Conservation (phyloP, 768 basidiomycete genomes). For the Tulasnella sp. region DNA sequence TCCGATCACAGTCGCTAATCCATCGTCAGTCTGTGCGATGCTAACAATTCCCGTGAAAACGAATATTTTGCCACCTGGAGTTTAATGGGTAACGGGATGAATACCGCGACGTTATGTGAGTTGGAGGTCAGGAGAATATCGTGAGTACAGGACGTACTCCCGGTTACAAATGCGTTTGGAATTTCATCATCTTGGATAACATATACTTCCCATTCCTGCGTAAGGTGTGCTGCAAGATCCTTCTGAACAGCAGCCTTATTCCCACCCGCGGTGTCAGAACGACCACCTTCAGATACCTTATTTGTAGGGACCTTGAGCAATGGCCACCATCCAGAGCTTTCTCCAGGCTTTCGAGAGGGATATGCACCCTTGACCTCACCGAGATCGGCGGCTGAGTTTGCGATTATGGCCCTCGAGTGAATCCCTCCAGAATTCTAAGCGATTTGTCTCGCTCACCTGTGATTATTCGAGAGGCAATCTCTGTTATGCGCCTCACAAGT, state of each 20-base stretch:
- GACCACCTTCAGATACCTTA: background rate
- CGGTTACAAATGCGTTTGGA: slow-evolving; percentile 68
- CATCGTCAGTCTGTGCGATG: slow-evolving; percentile 62
- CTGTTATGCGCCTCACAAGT: slow-evolving; percentile 51
- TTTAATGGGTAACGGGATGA: background rate
- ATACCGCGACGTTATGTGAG: too few relatives aligned
- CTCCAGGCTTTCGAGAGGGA: background rate
- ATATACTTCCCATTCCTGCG: slow-evolving; percentile 51
- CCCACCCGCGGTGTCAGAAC: background rate
- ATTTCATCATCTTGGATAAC: slow-evolving; percentile 62
- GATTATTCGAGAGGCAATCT: slow-evolving; percentile 58
- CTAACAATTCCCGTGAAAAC: slow-evolving; percentile 87
- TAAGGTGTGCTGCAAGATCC: background rate
- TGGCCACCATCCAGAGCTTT: background rate
- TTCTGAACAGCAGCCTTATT: background rate
- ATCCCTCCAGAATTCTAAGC: too few relatives aligned
- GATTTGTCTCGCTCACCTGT: slow-evolving; percentile 21
- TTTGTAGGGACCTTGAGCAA: background rate
- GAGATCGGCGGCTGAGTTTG: slow-evolving; percentile 44
- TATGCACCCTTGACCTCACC: slow-evolving; percentile 40
- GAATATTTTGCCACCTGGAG: slow-evolving; percentile 52
- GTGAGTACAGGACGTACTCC: slow-evolving; percentile 34
- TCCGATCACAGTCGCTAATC: slow-evolving; percentile 70
- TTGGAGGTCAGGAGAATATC: background rate
- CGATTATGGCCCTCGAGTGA: too few relatives aligned